phyloP scores from a whole-genome alignment of 805 yeast genomes.

The Ogataea parapolymorpha region DNA sequence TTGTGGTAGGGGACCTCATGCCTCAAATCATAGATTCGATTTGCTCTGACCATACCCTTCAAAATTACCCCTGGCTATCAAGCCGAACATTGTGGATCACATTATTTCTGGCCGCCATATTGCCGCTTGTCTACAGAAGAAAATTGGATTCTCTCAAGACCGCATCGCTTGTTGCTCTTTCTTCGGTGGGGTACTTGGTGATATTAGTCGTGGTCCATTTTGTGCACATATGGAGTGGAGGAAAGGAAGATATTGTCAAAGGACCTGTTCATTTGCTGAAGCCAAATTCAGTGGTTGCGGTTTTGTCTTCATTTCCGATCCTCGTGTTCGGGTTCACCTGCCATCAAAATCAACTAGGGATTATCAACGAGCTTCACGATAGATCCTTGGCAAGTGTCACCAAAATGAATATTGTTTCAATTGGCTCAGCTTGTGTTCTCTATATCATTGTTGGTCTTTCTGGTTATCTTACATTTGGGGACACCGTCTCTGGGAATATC shows the following conservation, averaged over 20 bases:
- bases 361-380: constrained; percentile 73
- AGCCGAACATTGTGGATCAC: constrained; percentile 62
- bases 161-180: constrained; percentile 78
- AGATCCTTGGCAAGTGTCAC: constrained; percentile 46
- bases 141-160: constrained; percentile 79
- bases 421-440: constrained; percentile 55
- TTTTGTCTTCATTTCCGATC: constrained; percentile 81
- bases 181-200: constrained; percentile 75
- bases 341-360: constrained; percentile 91
- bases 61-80: constrained; percentile 23
- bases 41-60: constrained; percentile 16
- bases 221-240: constrained; percentile 50
- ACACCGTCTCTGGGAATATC: constrained; percentile 71
- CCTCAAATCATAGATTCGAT: constrained; percentile 51
- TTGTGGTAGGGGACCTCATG: constrained; percentile 67
- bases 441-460: constrained; percentile 73
- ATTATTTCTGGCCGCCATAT: constrained; percentile 47
- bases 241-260: constrained; percentile 51
- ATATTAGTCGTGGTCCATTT: constrained; percentile 72
- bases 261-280: constrained; percentile 49
- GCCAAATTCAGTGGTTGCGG: constrained; percentile 44
- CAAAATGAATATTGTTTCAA: constrained; percentile 48
- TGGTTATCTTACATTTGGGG: constrained; percentile 88
- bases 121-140: constrained; percentile 69
- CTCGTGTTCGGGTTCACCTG: constrained; percentile 94